phyloP scores from a whole-genome alignment of 2,329 filamentous ascomycete species.

The Sporothrix schenckii region DNA sequence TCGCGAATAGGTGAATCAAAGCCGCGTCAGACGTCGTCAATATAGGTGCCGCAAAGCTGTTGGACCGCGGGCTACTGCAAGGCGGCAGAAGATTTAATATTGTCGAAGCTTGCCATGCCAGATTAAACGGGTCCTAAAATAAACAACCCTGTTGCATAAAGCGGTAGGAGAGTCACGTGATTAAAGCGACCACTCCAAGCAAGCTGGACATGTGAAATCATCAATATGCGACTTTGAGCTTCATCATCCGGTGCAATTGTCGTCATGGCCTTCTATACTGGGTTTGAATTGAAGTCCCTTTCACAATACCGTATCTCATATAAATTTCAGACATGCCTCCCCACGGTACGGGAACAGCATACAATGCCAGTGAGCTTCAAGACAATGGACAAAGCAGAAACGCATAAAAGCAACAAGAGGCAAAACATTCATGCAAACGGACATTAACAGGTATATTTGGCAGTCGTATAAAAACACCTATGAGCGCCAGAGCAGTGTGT shows the following conservation, averaged over 20 bases:
- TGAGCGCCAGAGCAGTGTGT: conserved; percentile 22
- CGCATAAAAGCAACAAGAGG: neutral
- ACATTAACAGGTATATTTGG: conserved; percentile 1
- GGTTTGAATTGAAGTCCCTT: no score
- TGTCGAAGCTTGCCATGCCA: neutral
- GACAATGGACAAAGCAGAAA: neutral
- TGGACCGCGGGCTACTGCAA: conserved; percentile 1
- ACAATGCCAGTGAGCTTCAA: neutral
- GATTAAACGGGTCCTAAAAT: neutral
- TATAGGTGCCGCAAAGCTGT: neutral
- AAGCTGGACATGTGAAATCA: conserved; percentile 1
- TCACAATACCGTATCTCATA: no score
- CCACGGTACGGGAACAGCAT: no score
- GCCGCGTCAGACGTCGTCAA: neutral
- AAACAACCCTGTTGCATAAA: neutral
- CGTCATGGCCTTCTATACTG: no score
- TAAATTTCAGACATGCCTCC: no score
- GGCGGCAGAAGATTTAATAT: conserved; percentile 17
- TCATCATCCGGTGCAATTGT: neutral
- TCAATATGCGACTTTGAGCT: no score
- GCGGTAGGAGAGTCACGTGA: conserved; percentile 6
- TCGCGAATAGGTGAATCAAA: no score
- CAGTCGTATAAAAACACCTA: conserved; percentile 21
- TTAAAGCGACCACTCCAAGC: neutral
- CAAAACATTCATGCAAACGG: neutral